Conservation (phyloP, 805 yeast genomes). For the Ogataea degrootiae region DNA sequence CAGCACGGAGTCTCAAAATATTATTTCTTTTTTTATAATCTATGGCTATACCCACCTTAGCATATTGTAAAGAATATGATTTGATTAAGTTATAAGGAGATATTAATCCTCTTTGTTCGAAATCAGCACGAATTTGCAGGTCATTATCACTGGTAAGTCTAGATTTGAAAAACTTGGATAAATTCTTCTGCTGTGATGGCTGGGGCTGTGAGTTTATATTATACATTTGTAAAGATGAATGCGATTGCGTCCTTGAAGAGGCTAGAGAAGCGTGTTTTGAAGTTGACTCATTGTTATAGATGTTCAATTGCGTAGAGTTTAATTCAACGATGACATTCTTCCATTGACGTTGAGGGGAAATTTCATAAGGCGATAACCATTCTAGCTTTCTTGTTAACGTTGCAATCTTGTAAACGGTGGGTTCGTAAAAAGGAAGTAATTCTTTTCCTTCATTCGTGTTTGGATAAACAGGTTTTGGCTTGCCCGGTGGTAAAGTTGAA, state of each 20-base stretch:
- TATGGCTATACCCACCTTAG: slow-evolving; percentile 76
- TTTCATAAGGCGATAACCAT: slow-evolving; percentile 73
- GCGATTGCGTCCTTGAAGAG: slow-evolving; percentile 6
- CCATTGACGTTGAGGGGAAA: slow-evolving; percentile 69
- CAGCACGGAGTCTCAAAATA: slow-evolving; percentile 72
- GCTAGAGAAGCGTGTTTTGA: too few relatives aligned
- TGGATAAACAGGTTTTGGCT: slow-evolving; percentile 31
- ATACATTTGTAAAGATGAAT: slow-evolving; percentile 4
- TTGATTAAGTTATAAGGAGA: slow-evolving; percentile 38
- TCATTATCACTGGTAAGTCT: slow-evolving; percentile 26
- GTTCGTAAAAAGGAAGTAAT: slow-evolving; percentile 56
- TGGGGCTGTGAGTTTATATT: neutral
- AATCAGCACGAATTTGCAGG: slow-evolving; percentile 19
- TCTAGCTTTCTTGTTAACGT: slow-evolving; percentile 63
- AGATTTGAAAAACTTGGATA: slow-evolving; percentile 17
- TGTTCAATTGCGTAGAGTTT: slow-evolving; percentile 80
- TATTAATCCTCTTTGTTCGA: slow-evolving; percentile 23
- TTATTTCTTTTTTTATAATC: slow-evolving; percentile 72
- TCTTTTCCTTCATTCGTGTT: slow-evolving; percentile 32
- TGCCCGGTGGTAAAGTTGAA: slow-evolving; percentile 31
- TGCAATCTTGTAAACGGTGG: slow-evolving; percentile 61
- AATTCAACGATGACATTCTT: slow-evolving; percentile 60
- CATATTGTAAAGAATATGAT: slow-evolving; percentile 78
- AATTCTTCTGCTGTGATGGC: too few relatives aligned
- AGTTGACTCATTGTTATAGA: slow-evolving; percentile 41